Conservation (phyloP, 208 protist genomes). For the Trypanosoma vivax region DNA sequence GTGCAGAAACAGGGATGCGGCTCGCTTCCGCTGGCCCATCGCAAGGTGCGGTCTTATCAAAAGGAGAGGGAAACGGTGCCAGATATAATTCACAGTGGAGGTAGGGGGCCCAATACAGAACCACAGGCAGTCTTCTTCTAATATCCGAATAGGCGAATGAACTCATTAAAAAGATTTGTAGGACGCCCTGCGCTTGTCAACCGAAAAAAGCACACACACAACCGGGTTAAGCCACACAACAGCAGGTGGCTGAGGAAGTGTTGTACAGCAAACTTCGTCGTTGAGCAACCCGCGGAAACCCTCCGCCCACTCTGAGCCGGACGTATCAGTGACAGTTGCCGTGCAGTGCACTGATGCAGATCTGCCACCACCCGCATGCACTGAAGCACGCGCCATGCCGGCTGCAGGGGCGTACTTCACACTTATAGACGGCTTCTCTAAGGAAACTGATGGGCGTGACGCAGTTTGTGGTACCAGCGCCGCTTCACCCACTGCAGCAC, state of each 20-base stretch:
- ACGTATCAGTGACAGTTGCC: conserved; percentile 3
- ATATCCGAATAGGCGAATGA: no score
- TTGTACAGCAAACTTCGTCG: not conserved
- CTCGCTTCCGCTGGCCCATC: no score
- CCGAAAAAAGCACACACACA: conserved; percentile 1
- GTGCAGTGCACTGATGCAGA: not conserved
- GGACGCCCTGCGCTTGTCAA: not conserved
- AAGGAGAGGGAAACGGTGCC: no score
- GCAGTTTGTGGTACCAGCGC: no score
- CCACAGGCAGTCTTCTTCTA: no score
- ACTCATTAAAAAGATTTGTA: no score
- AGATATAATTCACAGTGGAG: no score
- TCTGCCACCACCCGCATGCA: not conserved
- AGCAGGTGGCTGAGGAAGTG: not conserved
- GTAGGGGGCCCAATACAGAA: no score
- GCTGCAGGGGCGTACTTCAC: not conserved
- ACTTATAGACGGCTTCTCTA: not conserved
- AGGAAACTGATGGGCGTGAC: no score
- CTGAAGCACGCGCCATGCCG: not conserved
- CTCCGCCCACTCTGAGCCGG: not conserved
- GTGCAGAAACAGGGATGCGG: no score
- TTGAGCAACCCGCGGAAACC: conserved; percentile 8
- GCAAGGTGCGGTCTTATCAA: no score
- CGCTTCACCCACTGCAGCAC: no score
- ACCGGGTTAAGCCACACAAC: conserved; percentile 15